Conservation (phyloP, 306 rosid genomes). For the Glycine latifolia region DNA sequence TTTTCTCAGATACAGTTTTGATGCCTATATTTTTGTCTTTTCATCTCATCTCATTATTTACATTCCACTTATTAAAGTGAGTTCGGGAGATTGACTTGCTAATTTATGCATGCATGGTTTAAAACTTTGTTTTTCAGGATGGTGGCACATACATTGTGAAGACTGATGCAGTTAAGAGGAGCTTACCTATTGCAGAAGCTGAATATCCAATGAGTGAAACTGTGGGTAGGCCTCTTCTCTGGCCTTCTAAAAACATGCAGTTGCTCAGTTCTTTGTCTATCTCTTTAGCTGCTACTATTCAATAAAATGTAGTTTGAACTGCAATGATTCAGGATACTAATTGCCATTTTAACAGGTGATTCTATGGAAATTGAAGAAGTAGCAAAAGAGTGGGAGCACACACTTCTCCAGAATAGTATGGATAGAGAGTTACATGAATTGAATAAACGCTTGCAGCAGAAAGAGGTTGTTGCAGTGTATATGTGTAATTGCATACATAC, state of each 20-base stretch:
- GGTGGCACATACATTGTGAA: slow-evolving; percentile 63
- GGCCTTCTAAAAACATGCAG: slow-evolving; percentile 34
- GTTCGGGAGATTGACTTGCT: slow-evolving; percentile 38
- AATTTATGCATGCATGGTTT: slow-evolving; percentile 39
- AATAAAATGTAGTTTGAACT: slow-evolving; percentile 39
- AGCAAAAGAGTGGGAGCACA: slow-evolving; percentile 98
- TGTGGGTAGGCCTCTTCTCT: slow-evolving; percentile 63
- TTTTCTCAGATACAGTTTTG: slow-evolving; percentile 37
- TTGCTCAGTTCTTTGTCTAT: slow-evolving; percentile 33
- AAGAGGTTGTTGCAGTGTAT: slow-evolving; percentile 70
- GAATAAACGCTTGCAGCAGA: slow-evolving; percentile 93
- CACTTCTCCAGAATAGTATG: slow-evolving; percentile 93
- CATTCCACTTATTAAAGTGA: slow-evolving; percentile 24
- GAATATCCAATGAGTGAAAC: slow-evolving; percentile 87
- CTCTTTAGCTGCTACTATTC: slow-evolving; percentile 33
- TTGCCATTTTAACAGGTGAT: slow-evolving; percentile 70
- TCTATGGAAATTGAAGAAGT: slow-evolving; percentile 92
- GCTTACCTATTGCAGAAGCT: slow-evolving; percentile 72
- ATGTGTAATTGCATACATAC: slow-evolving; percentile 31
- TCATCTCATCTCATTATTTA: slow-evolving; percentile 30
- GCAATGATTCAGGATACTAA: slow-evolving; percentile 38
- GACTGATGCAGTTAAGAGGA: slow-evolving; percentile 89
- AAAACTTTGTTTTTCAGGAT: slow-evolving; percentile 70
- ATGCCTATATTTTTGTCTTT: slow-evolving; percentile 31
- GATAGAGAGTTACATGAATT: slow-evolving; percentile 94